These are phyloP conservation scores for Psilocybe tampanensis DNA, from an alignment of 768 basidiomycete species.

Conservation along the genomic window DNA sequence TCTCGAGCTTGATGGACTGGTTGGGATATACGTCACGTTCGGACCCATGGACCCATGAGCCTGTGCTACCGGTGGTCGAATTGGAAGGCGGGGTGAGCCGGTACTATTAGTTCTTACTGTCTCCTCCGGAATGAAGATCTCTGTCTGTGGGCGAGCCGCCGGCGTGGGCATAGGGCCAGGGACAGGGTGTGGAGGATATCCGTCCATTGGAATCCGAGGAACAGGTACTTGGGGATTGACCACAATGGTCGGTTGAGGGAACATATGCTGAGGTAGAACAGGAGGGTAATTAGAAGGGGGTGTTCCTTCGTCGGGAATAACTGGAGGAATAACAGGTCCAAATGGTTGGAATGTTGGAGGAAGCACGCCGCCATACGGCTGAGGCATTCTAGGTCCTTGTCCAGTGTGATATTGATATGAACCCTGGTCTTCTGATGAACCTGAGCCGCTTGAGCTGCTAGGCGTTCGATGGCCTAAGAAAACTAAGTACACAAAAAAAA, in stretches of 20 bases:
- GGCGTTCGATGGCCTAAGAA: slow-evolving; percentile 10
- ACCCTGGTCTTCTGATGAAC: slow-evolving; percentile 11
- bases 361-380: slow-evolving; percentile 4
- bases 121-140: slow-evolving; percentile 27
- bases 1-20: slow-evolving; percentile 19
- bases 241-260: slow-evolving; percentile 13
- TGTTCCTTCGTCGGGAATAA: slow-evolving; percentile 28
- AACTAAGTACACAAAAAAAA: background rate
- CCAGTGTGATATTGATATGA: slow-evolving; percentile 9
- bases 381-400: background rate
- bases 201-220: slow-evolving; percentile 19
- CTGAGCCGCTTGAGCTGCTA: slow-evolving; percentile 10
- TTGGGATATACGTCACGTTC: slow-evolving; percentile 15
- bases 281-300: slow-evolving; percentile 17
- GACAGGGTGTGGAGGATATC: slow-evolving; percentile 17
- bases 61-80: slow-evolving; percentile 4
- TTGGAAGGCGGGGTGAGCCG: slow-evolving; percentile 13
- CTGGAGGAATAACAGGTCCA: slow-evolving; percentile 40
- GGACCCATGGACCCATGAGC: slow-evolving; percentile 16
- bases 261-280: slow-evolving; percentile 19
- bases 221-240: slow-evolving; percentile 1
- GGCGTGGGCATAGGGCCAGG: slow-evolving; percentile 19
- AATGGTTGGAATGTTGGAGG: slow-evolving; percentile 22
- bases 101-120: slow-evolving; percentile 11
- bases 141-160: background rate